These are phyloP conservation scores for Starmera dryadoides DNA, from an alignment of 805 yeast species.

Conservation along the genomic window DNA sequence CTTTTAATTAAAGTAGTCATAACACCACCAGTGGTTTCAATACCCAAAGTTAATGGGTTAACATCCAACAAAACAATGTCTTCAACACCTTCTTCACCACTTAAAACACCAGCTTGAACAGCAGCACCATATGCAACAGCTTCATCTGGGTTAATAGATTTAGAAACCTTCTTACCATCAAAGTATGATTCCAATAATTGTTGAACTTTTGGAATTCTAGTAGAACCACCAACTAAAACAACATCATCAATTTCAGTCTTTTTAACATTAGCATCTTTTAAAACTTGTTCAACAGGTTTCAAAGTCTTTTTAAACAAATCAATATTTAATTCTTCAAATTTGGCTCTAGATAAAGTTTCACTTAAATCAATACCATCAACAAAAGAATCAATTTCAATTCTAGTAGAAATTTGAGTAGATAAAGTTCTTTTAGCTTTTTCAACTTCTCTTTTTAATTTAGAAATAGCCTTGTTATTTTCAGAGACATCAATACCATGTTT, in stretches of 20 bases:
- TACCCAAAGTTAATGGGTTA: constrained; percentile 90
- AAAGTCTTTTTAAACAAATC: constrained; percentile 90
- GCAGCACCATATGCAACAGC: constrained; percentile 99
- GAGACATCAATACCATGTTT: constrained; percentile 82
- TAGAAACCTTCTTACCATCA: constrained; percentile 92
- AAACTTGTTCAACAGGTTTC: constrained; percentile 93
- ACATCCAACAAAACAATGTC: constrained; percentile 88
- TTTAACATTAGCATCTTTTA: constrained; percentile 86
- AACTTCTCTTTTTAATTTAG: constrained; percentile 94
- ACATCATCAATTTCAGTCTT: constrained; percentile 88
- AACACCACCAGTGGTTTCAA: constrained; percentile 96
- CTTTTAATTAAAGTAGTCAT: constrained; percentile 94
- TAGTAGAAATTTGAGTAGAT: constrained; percentile 91
- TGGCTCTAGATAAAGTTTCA: constrained; percentile 93
- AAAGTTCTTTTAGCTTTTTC: constrained; percentile 97
- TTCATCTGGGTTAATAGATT: constrained; percentile 98
- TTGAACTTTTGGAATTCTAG: constrained; percentile 98
- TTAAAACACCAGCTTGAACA: constrained; percentile 95
- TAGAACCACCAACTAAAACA: constrained; percentile 97
- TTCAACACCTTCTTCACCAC: constrained; percentile 93
- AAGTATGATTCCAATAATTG: constrained; percentile 84
- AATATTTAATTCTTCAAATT: constrained; percentile 93
- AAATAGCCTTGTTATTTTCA: constrained; percentile 76
- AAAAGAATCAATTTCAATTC: constrained; percentile 93
- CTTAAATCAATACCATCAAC: constrained; percentile 93